These are phyloP conservation scores for Zymoseptoria crescenta DNA, from an alignment of 2,329 filamentous ascomycete genomes.

Conservation along the genomic window DNA sequence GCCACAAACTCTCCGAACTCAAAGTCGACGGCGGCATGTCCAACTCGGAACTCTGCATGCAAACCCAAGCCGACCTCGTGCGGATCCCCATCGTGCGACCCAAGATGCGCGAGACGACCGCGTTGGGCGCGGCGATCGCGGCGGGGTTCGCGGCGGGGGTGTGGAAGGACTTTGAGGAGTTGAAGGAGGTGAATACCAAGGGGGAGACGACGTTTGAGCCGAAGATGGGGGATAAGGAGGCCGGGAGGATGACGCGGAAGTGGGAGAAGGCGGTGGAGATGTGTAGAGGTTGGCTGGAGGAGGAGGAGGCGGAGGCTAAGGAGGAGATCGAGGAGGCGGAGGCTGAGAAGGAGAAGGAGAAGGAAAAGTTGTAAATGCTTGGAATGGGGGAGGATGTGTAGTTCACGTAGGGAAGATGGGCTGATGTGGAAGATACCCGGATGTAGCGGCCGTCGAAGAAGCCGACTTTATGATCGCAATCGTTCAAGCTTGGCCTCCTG, in stretches of 20 bases:
- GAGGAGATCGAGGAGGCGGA: conserved; percentile 8
- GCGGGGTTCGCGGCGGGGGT: conserved; percentile 73
- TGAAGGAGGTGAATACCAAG: conserved; percentile 63
- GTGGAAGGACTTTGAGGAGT: conserved; percentile 67
- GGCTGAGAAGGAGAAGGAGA: conserved; percentile 7
- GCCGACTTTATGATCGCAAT: background rate
- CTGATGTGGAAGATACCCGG: background rate
- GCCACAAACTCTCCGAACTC: conserved; percentile 64
- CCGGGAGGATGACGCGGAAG: conserved; percentile 55
- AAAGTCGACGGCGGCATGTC: conserved; percentile 86
- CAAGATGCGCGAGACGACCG: conserved; percentile 83
- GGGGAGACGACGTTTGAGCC: conserved; percentile 65
- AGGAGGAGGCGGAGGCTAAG: conserved; percentile 8
- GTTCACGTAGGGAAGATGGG: background rate
- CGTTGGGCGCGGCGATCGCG: conserved; percentile 79
- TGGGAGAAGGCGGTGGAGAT: conserved; percentile 75
- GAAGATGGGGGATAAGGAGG: conserved; percentile 47
- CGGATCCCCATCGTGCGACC: conserved; percentile 77
- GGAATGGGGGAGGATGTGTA: background rate
- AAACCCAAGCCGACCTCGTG: conserved; percentile 79
- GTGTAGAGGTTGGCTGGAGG: conserved; percentile 59
- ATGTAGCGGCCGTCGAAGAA: background rate
- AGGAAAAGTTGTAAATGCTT: conserved; percentile 11
- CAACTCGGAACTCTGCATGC: conserved; percentile 85
- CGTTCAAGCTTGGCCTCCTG: background rate